A percentile compares a stretch with the other conserved stretches of the same genome.
phyloP scores from a whole-genome alignment of 257 asterid species.

The Nicotiana otophora region DNA sequence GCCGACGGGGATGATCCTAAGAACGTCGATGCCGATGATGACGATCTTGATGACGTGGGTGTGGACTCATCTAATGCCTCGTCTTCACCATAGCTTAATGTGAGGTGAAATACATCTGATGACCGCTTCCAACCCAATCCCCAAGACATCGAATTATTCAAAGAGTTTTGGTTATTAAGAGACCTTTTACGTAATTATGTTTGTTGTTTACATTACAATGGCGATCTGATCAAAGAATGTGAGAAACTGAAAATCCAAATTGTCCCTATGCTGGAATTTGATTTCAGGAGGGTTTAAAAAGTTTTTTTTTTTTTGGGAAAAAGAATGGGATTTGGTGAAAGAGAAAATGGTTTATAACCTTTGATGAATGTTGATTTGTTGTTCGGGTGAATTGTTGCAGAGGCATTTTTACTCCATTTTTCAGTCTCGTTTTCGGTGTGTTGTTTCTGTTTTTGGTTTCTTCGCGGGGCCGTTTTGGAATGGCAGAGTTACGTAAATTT shows the following conservation, averaged over 20 bases:
- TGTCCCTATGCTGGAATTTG: background rate
- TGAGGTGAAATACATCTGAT: slow-evolving; percentile 81
- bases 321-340: background rate
- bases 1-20: slow-evolving; percentile 41
- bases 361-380: background rate
- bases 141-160: slow-evolving; percentile 61
- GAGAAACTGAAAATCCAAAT: background rate
- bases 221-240: background rate
- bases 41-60: slow-evolving; percentile 59
- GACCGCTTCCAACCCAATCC: slow-evolving; percentile 96
- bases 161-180: background rate
- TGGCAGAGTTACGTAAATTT: background rate
- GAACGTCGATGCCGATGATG: slow-evolving; percentile 40
- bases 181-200: background rate
- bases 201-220: background rate
- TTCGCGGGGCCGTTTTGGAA: background rate
- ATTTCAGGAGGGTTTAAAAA: background rate
- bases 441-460: background rate
- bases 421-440: background rate
- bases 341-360: background rate
- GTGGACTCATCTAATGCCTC: slow-evolving; percentile 60
- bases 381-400: background rate
- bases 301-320: background rate
- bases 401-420: background rate
- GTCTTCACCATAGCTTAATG: slow-evolving; percentile 75